These are phyloP conservation scores for Acmispon strigosus DNA, from an alignment of 306 rosid genomes.

Conservation along the genomic window DNA sequence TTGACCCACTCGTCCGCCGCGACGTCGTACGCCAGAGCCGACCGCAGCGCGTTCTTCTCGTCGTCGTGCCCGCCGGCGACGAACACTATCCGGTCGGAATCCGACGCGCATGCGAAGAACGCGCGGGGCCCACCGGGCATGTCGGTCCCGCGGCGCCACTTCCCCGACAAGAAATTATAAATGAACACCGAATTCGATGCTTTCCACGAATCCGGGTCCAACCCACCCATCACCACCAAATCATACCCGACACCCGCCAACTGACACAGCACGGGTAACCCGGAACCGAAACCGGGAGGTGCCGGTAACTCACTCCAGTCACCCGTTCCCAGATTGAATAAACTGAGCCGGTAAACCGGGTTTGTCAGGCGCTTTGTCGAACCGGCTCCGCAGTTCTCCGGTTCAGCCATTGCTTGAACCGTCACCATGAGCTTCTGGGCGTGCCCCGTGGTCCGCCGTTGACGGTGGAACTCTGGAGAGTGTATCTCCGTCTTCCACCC, in stretches of 20 bases:
- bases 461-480: constrained; percentile 46
- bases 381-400: constrained; percentile 3
- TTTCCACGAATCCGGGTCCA: constrained; percentile 56
- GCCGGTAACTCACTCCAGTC: constrained; percentile 47
- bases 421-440: constrained; percentile 37
- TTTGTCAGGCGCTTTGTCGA: constrained; percentile 10
- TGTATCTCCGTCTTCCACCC: constrained; percentile 53
- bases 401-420: constrained; percentile 43
- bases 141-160: constrained; percentile 54
- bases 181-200: constrained; percentile 44
- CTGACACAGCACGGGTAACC: constrained; percentile 65
- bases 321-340: constrained; percentile 36
- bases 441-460: constrained; percentile 29
- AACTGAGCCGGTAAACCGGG: constrained; percentile 41
- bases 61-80: constrained; percentile 73
- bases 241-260: constrained; percentile 42
- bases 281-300: constrained; percentile 22
- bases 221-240: constrained; percentile 64
- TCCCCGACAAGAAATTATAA: constrained; percentile 36
- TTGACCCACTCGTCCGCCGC: constrained; percentile 34
- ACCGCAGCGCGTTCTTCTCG: constrained; percentile 54
- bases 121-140: constrained; percentile 61
- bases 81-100: constrained; percentile 22
- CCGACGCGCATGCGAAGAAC: constrained; percentile 60
- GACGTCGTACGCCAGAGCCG: constrained; percentile 50